A percentile compares a stretch with the other conserved stretches of the same genome.
These are phyloP conservation scores for Yamadazyma dushanensis DNA, from an alignment of 1,139 yeast species.

Conservation along the genomic window DNA sequence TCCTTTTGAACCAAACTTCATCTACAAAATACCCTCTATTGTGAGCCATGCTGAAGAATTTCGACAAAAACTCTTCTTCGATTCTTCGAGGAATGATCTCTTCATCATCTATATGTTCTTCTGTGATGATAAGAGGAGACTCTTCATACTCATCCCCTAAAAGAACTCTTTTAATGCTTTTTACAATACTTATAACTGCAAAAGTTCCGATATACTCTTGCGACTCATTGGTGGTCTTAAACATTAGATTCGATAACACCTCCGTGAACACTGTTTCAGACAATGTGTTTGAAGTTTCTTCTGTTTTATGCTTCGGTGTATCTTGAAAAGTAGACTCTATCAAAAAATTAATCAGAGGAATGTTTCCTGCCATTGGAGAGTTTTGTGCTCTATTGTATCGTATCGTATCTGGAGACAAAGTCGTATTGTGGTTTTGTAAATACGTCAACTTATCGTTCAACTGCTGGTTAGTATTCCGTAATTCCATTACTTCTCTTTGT, in stretches of 20 bases:
- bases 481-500: neutral
- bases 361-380: neutral
- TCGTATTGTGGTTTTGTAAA: too few species aligned
- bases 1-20: slow-evolving; percentile 13
- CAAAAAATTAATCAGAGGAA: neutral
- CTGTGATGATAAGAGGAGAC: slow-evolving; percentile 9
- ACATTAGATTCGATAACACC: slow-evolving; percentile 12
- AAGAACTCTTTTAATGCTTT: slow-evolving; percentile 14
- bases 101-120: slow-evolving; percentile 7
- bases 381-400: neutral
- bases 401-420: neutral
- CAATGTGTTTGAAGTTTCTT: neutral
- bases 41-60: slow-evolving; percentile 18
- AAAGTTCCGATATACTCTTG: slow-evolving; percentile 17
- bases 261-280: slow-evolving; percentile 12
- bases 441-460: neutral
- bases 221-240: slow-evolving; percentile 10
- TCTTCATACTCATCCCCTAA: slow-evolving; percentile 8
- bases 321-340: neutral
- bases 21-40: slow-evolving; percentile 16
- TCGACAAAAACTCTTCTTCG: slow-evolving; percentile 12
- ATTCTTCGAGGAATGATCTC: slow-evolving; percentile 7
- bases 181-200: slow-evolving; percentile 17
- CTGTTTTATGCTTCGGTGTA: neutral
- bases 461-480: neutral